A percentile compares a stretch with the other conserved stretches of the same genome.
Conservation (phyloP, 1,284 basidiomycete species). For the Ceratobasidium sp. region DNA sequence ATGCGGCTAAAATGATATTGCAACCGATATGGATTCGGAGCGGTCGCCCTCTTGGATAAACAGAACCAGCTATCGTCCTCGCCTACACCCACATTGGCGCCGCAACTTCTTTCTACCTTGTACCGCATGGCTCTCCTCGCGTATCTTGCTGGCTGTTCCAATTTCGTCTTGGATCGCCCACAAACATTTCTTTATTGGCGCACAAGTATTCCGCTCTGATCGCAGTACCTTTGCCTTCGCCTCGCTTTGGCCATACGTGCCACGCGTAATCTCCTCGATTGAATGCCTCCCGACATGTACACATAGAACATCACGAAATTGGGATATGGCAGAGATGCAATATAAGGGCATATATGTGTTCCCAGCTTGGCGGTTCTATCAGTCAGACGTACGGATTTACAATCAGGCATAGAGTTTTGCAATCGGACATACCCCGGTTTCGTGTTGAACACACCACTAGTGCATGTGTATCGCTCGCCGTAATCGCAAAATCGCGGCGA, state of each 20-base stretch:
- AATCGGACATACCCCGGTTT: too few species aligned
- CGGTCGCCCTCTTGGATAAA: background rate
- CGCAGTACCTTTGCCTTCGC: background rate
- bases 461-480: constrained; percentile 22
- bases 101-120: constrained; percentile 18
- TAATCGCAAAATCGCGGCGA: constrained; percentile 24
- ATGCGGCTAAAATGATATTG: too few species aligned
- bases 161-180: constrained; percentile 5
- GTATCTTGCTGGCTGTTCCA: constrained; percentile 25
- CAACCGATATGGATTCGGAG: background rate
- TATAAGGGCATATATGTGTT: too few species aligned
- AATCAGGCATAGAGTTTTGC: too few species aligned
- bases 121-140: constrained; percentile 29
- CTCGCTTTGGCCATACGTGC: constrained; percentile 19
- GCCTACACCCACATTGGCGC: constrained; percentile 10
- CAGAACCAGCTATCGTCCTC: constrained; percentile 10
- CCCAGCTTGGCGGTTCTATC: too few species aligned
- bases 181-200: background rate
- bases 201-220: constrained; percentile 1
- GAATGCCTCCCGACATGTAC: constrained; percentile 17
- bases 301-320: too few species aligned
- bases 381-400: too few species aligned
- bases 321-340: too few species aligned
- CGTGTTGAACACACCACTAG: constrained; percentile 22
- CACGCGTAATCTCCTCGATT: background rate